A percentile compares a stretch with the other conserved stretches of the same genome.
phyloP scores from a whole-genome alignment of 306 rosid genomes.

The Medicago ruthenica region DNA sequence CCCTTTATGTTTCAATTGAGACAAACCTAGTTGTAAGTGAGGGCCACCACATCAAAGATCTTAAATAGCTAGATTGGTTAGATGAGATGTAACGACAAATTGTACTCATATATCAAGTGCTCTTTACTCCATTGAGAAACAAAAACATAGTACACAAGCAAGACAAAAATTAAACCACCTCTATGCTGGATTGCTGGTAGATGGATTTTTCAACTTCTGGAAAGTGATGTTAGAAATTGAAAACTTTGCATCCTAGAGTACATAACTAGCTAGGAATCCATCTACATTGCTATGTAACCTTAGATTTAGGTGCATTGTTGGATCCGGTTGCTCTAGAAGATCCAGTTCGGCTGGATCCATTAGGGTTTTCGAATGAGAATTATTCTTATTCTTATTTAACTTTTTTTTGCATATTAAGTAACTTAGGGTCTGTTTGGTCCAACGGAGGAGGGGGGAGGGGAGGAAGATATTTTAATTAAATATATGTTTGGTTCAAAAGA shows the following conservation, averaged over 20 bases:
- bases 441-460: no score
- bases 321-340: no score
- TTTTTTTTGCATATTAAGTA: no score
- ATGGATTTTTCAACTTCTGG: slow-evolving; percentile 7
- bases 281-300: background rate
- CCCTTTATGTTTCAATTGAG: background rate
- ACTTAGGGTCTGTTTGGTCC: no score
- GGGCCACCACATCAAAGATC: slow-evolving; percentile 15
- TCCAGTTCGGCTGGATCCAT: no score
- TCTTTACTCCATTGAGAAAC: background rate
- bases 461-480: no score
- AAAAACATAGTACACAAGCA: background rate
- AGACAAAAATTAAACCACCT: slow-evolving; percentile 8
- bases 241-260: background rate
- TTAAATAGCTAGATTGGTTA: slow-evolving; percentile 37
- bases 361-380: no score
- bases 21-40: background rate
- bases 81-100: slow-evolving; percentile 14
- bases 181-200: background rate
- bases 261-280: background rate
- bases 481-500: no score
- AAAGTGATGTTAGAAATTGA: slow-evolving; percentile 9
- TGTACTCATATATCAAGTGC: background rate
- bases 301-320: background rate
- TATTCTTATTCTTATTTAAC: no score